Evolutionary conservation across 2,329 filamentous ascomycete species (phyloP).

Genomic region (Penicillium brasilianum): DNA sequence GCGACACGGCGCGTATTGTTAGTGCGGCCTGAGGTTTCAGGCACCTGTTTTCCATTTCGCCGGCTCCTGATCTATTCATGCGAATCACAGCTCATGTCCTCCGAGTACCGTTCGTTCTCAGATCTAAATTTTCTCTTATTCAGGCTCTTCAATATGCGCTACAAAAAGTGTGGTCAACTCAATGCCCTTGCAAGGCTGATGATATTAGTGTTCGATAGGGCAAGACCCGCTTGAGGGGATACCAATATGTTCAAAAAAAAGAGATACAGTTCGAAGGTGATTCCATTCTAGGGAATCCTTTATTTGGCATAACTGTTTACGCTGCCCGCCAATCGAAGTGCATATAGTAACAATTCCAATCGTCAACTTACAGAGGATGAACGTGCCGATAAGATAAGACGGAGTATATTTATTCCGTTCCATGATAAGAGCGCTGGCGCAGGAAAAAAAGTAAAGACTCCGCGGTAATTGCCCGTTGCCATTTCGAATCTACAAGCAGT

Average conservation of each 20-base stretch:
- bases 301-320: neutral
- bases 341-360: neutral
- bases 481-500: slow-evolving; percentile 11
- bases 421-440: slow-evolving; percentile 28
- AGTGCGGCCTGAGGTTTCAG: neutral
- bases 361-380: neutral
- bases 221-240: neutral
- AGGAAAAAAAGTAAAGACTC: slow-evolving; percentile 23
- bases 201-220: neutral
- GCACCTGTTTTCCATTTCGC: neutral
- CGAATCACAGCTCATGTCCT: neutral
- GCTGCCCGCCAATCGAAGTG: neutral
- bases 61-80: neutral
- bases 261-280: too few relatives aligned
- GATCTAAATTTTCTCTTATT: neutral
- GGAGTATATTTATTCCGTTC: slow-evolving; percentile 32
- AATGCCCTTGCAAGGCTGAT: neutral
- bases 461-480: slow-evolving; percentile 5
- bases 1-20: neutral
- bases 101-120: neutral
- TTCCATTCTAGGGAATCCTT: too few relatives aligned
- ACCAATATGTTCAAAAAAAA: too few relatives aligned
- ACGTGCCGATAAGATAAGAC: slow-evolving; percentile 37
- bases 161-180: neutral
- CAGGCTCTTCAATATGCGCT: neutral